Evolutionary conservation across 306 rosid genomes (phyloP), one percentile per base, ranked within the genome.

Genomic region (Gleditsia sinensis): DNA sequence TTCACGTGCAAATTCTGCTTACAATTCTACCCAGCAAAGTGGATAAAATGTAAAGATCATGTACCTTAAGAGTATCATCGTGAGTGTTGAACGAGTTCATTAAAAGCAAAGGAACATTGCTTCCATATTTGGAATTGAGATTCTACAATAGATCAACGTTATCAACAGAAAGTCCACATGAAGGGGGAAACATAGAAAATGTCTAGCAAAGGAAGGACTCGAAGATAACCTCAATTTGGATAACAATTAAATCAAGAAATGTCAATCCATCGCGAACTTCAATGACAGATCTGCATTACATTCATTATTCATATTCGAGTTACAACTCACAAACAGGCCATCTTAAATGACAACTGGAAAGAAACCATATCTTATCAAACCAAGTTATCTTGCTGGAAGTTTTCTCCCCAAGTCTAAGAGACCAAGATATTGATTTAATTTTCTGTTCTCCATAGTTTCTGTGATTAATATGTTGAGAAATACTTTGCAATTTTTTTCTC

Each of bases 81-180:
- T 94, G 95, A 72, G 99, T 94, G 87, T 92, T 90, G 89, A 94
- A 94, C 28, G 99, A 94, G 83, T 94, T 94, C 97, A 94, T 94
- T 79, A 94, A 83, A 69, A 94, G 97, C 83, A 94, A 74, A 25
- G 97, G 99, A 83, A 94, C 97, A 51, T 75, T 86, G 93, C 95
- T 90, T 23, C 97, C 96, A 23, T 92, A 92, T 84, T 86, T 90
- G 54, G 89, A 80, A 76, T 94, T 94, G 79, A 94, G 95, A 82
- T 82, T 86, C 99, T 94, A 77, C 73, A 84, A 48, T 1, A 42
- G 3, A 8, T 9, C 19, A 63, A 43, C 10, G 51, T 48, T 69
- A 66, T 80, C 76, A 79, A 64, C 17, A 28, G 67, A 39, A 78
- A 78, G 79, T 25, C 49, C 65, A 33, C 1, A 9, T 7, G 11